Evolutionary conservation across 805 yeast genomes (phyloP), one percentile per base, ranked within the genome.

Genomic region (Yamadazyma nakazawae): DNA sequence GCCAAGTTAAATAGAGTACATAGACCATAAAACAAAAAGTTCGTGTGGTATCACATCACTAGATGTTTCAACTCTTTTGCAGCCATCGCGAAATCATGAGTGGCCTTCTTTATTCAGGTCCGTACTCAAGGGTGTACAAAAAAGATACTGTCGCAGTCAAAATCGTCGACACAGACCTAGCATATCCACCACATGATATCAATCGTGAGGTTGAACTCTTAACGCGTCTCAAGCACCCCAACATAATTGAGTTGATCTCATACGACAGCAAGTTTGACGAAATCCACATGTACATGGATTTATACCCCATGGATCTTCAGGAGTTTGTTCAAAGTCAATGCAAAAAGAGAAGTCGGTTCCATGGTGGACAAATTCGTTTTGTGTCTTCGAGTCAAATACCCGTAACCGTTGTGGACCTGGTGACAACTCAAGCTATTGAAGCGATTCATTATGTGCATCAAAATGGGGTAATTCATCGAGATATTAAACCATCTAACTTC

Each of bases 391-490:
- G 45, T 25, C 42, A 47, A 47, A 26, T 57, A 51, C 42, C 51
- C 12, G 43, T 47, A 34, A 56, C 47, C 1, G 31, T 40, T 13
- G 48, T 51, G 17, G 49, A 43, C 12, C 32, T 32, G 1, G 58
- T 63, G 11, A 49, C 58, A 7, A 36, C 30, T 32, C 54, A 54
- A 19, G 43, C 68, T 34, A 54, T 58, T 2, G 55, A 44, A 7
- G 67, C 66, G 1, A 53, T 70, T 16, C 39, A 37, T 24, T 63
- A 56, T 47, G 46, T 72, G 32, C 76, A 72, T 50, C 43, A 43
- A 11, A 53, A 59, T 10, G 64, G 67, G 1, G 59, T 72, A 6
- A 70, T 72, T 13, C 77, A 72, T 51, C 61, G 77, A 16, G 77
- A 72, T 50, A 53, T 72, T 43, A 72, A 72, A 51, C 74, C 74